These are phyloP conservation scores for Entoloma clypeatum DNA, from an alignment of 1,284 basidiomycete genomes.

Conservation along the genomic window DNA sequence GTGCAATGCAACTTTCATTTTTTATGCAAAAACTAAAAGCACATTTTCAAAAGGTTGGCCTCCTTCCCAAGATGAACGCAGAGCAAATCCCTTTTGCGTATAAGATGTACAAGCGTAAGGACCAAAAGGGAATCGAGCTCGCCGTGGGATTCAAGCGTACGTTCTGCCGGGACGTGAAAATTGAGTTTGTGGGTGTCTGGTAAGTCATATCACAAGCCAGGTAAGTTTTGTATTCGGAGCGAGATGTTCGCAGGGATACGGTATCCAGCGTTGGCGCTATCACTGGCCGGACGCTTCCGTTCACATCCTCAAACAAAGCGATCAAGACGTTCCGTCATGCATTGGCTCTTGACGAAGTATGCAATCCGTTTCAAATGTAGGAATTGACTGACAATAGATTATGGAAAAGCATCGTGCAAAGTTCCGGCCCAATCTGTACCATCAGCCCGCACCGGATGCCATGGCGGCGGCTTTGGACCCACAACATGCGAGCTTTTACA, in stretches of 20 bases:
- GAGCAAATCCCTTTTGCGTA: slow-evolving; percentile 67
- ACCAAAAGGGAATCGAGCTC: slow-evolving; percentile 39
- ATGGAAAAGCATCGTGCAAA: slow-evolving; percentile 46
- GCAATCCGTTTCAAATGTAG: slow-evolving; percentile 9
- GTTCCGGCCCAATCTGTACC: slow-evolving; percentile 52
- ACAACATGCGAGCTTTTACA: slow-evolving; percentile 21
- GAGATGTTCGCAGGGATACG: slow-evolving; percentile 20
- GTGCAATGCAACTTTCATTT: neutral
- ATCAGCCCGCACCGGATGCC: slow-evolving; percentile 31
- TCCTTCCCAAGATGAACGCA: slow-evolving; percentile 54
- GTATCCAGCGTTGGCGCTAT: slow-evolving; percentile 57
- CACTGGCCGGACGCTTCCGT: slow-evolving; percentile 53
- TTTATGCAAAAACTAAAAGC: neutral
- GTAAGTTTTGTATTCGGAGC: neutral
- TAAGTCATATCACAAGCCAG: slow-evolving; percentile 27
- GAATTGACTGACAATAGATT: neutral
- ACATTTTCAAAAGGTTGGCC: slow-evolving; percentile 43
- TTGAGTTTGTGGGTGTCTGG: slow-evolving; percentile 68
- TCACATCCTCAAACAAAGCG: slow-evolving; percentile 52
- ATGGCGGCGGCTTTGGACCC: slow-evolving; percentile 20
- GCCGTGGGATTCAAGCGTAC: slow-evolving; percentile 61
- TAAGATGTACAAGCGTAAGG: slow-evolving; percentile 53
- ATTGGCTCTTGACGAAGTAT: slow-evolving; percentile 59
- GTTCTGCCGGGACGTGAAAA: slow-evolving; percentile 54
- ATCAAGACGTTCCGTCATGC: slow-evolving; percentile 63